A percentile compares a stretch with the other conserved stretches of the same genome.
Conservation (phyloP, 179 eudicot species). For the Heliamphora pulchella region DNA sequence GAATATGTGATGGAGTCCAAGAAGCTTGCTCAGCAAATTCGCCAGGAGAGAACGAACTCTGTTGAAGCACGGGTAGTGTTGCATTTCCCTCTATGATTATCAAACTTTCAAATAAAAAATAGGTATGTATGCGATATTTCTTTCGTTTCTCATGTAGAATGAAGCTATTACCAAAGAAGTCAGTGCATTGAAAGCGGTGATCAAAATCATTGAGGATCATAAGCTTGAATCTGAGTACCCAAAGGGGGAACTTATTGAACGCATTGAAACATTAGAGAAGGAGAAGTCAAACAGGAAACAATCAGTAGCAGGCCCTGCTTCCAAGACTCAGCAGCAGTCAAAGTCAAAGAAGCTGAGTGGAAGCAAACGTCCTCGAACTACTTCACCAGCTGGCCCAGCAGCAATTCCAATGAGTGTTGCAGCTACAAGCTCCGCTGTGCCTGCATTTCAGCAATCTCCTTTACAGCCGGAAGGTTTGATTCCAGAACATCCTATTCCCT, state of each 20-base stretch:
- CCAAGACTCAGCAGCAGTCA: slow-evolving; percentile 9
- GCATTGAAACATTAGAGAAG: slow-evolving; percentile 25
- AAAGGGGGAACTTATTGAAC: slow-evolving; percentile 19
- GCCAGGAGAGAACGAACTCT: slow-evolving; percentile 15
- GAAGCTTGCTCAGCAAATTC: slow-evolving; percentile 19
- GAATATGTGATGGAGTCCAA: slow-evolving; percentile 23
- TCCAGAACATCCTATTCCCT: slow-evolving; percentile 18
- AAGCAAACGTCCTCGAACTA: slow-evolving; percentile 19
- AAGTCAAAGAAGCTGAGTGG: slow-evolving; percentile 16
- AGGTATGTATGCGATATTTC: not conserved
- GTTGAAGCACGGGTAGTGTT: slow-evolving; percentile 20
- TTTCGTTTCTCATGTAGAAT: slow-evolving; percentile 17
- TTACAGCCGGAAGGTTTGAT: slow-evolving; percentile 19
- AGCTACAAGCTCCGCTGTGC: not conserved
- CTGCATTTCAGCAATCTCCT: slow-evolving; percentile 16
- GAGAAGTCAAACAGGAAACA: slow-evolving; percentile 17
- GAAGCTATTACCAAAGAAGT: slow-evolving; percentile 25
- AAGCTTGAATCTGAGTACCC: slow-evolving; percentile 29
- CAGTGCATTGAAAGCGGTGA: slow-evolving; percentile 21
- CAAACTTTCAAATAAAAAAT: not conserved
- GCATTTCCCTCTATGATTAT: not conserved
- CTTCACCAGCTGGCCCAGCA: slow-evolving; percentile 15
- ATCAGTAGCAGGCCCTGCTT: not conserved
- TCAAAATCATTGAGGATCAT: slow-evolving; percentile 27
- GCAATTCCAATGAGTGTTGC: slow-evolving; percentile 11